These are phyloP conservation scores for Pezicula neosporulosa DNA, from an alignment of 2,329 filamentous ascomycete genomes.

Conservation along the genomic window DNA sequence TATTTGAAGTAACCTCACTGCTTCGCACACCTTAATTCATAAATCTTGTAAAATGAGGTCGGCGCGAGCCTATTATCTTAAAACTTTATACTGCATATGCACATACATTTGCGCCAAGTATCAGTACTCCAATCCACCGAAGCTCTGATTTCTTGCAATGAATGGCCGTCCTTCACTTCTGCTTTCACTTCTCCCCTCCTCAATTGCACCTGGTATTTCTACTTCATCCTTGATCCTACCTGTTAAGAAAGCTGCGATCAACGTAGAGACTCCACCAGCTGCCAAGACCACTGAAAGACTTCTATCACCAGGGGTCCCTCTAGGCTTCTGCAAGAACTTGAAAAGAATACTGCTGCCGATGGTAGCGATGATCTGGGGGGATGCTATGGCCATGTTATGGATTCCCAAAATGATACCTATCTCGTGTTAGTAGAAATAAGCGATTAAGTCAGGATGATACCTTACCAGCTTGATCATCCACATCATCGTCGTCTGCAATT, in stretches of 20 bases:
- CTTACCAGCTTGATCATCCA: constrained; percentile 13
- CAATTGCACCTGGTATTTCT: constrained; percentile 12
- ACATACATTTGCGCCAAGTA: background rate
- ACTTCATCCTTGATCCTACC: constrained; percentile 28
- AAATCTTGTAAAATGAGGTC: too few species aligned
- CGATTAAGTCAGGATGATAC: background rate
- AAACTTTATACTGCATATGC: too few species aligned
- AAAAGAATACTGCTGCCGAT: constrained; percentile 83
- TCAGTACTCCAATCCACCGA: constrained; percentile 16
- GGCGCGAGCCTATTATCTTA: too few species aligned
- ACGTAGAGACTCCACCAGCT: constrained; percentile 74
- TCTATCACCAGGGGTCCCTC: constrained; percentile 78
- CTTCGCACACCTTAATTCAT: too few species aligned
- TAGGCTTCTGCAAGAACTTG: constrained; percentile 78
- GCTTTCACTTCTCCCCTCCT: constrained; percentile 5
- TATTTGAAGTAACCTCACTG: too few species aligned
- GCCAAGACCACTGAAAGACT: constrained; percentile 85
- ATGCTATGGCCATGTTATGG: constrained; percentile 91
- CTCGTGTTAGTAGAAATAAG: constrained; percentile 11
- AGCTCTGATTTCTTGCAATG: constrained; percentile 10
- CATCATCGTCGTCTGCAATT: constrained; percentile 17
- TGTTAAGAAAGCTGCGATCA: constrained; percentile 69
- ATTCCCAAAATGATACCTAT: constrained; percentile 80
- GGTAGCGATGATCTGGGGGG: constrained; percentile 88
- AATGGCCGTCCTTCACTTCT: constrained; percentile 3